Base-by-base conservation (phyloP, 2,329 filamentous ascomycete genomes). In the Aureobasidium sp. region DNA sequence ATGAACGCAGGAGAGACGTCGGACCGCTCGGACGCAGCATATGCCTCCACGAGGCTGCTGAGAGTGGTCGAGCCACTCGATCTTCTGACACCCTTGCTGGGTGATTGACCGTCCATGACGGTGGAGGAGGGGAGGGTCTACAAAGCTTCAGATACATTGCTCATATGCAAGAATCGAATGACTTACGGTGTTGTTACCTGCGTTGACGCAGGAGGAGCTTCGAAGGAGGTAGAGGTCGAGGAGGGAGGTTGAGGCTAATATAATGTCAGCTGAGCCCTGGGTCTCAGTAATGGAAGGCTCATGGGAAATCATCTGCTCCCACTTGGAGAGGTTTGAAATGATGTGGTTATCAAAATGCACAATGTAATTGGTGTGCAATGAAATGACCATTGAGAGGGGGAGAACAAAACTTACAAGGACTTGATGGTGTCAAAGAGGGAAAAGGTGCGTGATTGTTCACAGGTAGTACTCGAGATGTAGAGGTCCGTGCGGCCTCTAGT, bases 141-240 rank as follows among this genome's bases (percentile, higher is more conserved):
- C 11, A 36, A 16, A 3, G 5, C 1, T 27, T 54, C 5, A 54
- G 50, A 9, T 8, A 30, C 5, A 9, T 42, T n/a, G 21, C 15
- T 6, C 16, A 15, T 27, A 11, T 27, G 13, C 9, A 27, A 25
- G 25, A 11, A 7, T 11, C 5, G 2, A 15, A 27, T 21, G n/a
- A 52, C 48, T 25, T 37, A 52, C 48, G 50, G 25, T 54, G 27
- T 44, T 29, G 25, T 29, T 42, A n/a, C 54, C 42, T 58, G 41
- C 54, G 54, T 58, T 36, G 54, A 47, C 21, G 41, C 54, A 58
- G 42, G 54, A 58, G 29, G 54, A 58, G 44, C 37, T 27, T 45
- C 47, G 10, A 0, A 58, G 41, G 54, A 58, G 54, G 8, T 58
- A 58, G 41, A 58, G 54, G 41, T 45, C 54, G 41, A 58, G 41